A percentile compares a stretch with the other conserved stretches of the same genome.
Evolutionary conservation across 768 basidiomycete species (phyloP).

Genomic region (Russula lepida): DNA sequence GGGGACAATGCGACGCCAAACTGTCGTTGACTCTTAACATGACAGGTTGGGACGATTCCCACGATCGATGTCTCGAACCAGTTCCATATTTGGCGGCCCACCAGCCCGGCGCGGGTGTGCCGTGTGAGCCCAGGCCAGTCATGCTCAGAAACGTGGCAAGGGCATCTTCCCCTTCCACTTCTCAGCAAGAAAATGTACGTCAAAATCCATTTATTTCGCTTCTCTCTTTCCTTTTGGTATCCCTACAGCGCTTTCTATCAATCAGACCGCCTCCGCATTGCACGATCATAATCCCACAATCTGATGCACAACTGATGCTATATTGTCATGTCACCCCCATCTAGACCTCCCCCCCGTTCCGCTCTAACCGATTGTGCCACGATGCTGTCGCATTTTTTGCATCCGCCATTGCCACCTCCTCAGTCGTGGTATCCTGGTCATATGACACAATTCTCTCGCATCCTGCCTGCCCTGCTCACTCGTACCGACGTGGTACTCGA

Average conservation of each 20-base stretch:
- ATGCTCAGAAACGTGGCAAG: background rate
- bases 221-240: background rate
- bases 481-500: constrained; percentile 90
- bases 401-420: constrained; percentile 52
- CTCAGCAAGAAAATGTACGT: constrained; percentile 13
- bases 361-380: background rate
- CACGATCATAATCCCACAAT: constrained; percentile 12
- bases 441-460: constrained; percentile 81
- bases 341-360: constrained; percentile 6
- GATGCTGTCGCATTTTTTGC: constrained; percentile 32
- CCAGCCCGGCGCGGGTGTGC: constrained; percentile 8
- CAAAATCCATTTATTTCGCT: background rate
- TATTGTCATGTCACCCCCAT: background rate
- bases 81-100: background rate
- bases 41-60: constrained; percentile 5
- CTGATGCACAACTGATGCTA: constrained; percentile 7
- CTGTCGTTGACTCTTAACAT: constrained; percentile 1
- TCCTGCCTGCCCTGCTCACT: constrained; percentile 66
- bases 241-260: background rate
- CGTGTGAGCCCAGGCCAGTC: background rate
- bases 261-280: background rate
- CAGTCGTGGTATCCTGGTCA: constrained; percentile 96
- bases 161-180: background rate
- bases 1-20: constrained; percentile 9
- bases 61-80: constrained; percentile 3